Conservation (phyloP, 169 alveolate genomes). For the Plasmodium vivax region DNA sequence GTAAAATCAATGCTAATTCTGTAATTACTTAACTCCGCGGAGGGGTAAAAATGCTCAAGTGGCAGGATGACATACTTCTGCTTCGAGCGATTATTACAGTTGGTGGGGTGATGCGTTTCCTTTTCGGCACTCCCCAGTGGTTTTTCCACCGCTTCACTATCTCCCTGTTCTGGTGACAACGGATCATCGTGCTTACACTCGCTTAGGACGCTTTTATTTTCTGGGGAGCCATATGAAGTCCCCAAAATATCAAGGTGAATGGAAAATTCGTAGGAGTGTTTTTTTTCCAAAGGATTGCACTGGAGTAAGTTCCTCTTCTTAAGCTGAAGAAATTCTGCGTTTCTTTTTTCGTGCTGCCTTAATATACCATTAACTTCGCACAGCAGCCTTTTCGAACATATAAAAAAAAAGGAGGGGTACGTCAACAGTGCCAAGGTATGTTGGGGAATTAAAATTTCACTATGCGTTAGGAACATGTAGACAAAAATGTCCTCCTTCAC, state of each 20-base stretch:
- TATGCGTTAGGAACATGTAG: background rate
- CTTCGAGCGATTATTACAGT: background rate
- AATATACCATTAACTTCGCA: background rate
- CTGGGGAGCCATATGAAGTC: background rate
- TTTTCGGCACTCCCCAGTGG: background rate
- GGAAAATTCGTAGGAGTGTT: background rate
- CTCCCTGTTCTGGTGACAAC: background rate
- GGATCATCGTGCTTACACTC: background rate
- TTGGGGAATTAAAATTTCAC: conserved; percentile 6
- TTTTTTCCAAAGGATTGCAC: background rate
- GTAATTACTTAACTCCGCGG: conserved; percentile 6
- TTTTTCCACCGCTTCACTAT: background rate
- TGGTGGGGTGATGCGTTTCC: background rate
- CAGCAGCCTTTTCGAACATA: background rate
- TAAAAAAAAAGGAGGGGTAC: background rate
- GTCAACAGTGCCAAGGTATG: background rate
- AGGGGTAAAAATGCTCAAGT: conserved; percentile 6
- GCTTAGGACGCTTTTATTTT: background rate
- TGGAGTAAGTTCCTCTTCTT: background rate
- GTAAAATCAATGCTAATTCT: conserved; percentile 32
- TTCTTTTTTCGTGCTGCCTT: background rate
- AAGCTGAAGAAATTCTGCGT: background rate
- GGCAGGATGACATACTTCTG: conserved; percentile 31
- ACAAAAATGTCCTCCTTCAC: conserved; percentile 8
- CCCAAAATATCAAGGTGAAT: background rate